phyloP scores from a whole-genome alignment of 2,329 filamentous ascomycete genomes.

The Fusarium mexicanum region DNA sequence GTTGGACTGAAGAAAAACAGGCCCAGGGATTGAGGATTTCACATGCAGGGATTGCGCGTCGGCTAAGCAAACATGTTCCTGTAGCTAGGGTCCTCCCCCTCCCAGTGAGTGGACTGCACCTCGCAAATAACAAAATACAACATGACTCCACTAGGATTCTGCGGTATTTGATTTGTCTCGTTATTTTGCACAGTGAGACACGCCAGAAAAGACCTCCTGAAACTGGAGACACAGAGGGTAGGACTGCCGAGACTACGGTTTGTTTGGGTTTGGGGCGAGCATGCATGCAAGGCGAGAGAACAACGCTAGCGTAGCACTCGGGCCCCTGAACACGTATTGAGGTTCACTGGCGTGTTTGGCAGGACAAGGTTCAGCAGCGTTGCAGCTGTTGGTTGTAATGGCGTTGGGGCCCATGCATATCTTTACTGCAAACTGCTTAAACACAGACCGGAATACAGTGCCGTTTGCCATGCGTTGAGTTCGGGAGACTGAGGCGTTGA shows the following conservation, averaged over 20 bases:
- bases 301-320: slow-evolving; percentile 8
- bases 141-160: slow-evolving; percentile 4
- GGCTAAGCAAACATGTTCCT: not conserved
- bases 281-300: slow-evolving; percentile 13
- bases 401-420: not conserved
- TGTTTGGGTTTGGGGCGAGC: not conserved
- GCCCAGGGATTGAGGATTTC: not conserved
- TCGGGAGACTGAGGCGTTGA: not conserved
- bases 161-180: not conserved
- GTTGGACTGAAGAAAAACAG: not conserved
- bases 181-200: not conserved
- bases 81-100: slow-evolving; percentile 1
- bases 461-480: not conserved
- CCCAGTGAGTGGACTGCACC: not conserved
- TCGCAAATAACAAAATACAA: slow-evolving; percentile 13
- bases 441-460: not conserved
- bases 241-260: slow-evolving; percentile 1
- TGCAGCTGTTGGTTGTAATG: not conserved
- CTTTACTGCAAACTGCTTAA: slow-evolving; percentile 19
- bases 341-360: not conserved
- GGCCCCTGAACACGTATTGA: not conserved
- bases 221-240: not conserved
- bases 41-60: not conserved
- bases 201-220: not conserved
- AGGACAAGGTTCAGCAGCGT: slow-evolving; percentile 2